phyloP scores from a whole-genome alignment of 1,284 basidiomycete genomes.

The Cerioporus squamosus region DNA sequence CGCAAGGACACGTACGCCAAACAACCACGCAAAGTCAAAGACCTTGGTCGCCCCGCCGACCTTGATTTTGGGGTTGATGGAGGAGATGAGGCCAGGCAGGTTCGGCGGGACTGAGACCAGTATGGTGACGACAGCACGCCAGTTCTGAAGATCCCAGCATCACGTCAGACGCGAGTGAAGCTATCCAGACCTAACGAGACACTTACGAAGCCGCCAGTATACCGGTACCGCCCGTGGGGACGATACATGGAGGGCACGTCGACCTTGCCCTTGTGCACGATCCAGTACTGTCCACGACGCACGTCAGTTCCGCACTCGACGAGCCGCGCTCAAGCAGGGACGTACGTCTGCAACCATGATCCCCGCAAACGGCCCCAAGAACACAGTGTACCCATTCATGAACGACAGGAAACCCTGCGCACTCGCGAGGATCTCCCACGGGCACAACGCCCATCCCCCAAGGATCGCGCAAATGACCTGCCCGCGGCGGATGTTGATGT shows the following conservation, averaged over 20 bases:
- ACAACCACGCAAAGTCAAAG: conserved; percentile 74
- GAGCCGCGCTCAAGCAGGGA: background rate
- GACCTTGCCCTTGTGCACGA: conserved; percentile 63
- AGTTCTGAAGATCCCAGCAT: conserved; percentile 57
- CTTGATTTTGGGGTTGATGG: conserved; percentile 61
- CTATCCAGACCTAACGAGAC: background rate
- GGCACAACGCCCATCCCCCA: conserved; percentile 65
- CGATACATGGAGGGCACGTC: conserved; percentile 76
- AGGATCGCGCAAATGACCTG: conserved; percentile 75
- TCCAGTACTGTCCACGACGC: conserved; percentile 55
- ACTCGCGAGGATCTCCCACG: conserved; percentile 59
- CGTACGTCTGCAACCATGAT: conserved; percentile 75
- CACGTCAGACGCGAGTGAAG: background rate
- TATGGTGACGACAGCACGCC: conserved; percentile 69
- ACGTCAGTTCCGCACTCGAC: background rate
- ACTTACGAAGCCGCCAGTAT: conserved; percentile 66
- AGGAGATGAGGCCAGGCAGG: conserved; percentile 69
- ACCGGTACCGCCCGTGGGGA: conserved; percentile 66
- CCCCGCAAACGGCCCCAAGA: conserved; percentile 74
- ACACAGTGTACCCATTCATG: conserved; percentile 76
- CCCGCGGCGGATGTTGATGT: conserved; percentile 77
- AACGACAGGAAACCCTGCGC: conserved; percentile 53
- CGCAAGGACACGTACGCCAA: conserved; percentile 56
- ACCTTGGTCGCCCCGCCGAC: conserved; percentile 57
- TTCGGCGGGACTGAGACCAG: conserved; percentile 66